Evolutionary conservation across 371 early-diverging fungal genomes (phyloP), one percentile per base, ranked within the genome.

Genomic region (Dichotomocladium elegans): DNA sequence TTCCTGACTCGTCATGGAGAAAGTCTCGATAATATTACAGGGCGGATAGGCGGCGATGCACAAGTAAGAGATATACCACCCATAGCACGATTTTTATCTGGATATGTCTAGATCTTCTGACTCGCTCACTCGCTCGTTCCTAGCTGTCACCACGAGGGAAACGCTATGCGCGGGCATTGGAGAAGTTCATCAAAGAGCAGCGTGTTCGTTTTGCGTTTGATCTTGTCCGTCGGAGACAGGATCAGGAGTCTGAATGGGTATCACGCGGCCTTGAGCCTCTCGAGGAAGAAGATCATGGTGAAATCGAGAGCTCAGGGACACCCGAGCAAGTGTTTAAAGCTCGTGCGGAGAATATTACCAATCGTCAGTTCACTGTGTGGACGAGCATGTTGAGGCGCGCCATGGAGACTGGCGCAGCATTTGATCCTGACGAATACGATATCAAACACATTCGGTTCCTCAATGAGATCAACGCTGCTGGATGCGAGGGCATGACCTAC

Each of bases 1-100:
- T 92, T 87, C 78, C 69, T 92, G 19, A 89, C 91, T 14, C 74
- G 92, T 22, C 94, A 92, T 65, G 92, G 94, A 22, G 88, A 92
- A 52, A 83, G 83, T 58, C 58, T 60, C 28, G 83, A 85, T 47
- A 85, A 83, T 51, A 37, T 76, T 12, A 43, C 58, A 1, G 83
- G 79, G 28, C 68, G 72, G 43, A 82, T 85, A 46, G 85, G 83
- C 14, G 94, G 94, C n/a, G 92, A 93, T 68, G 85, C 90, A 17
- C 74, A 84, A 8, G 80, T 91, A 56, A 84, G 62, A 42, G 14
- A 2, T 1, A 11, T n/a, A n/a, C n/a, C n/a, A n/a, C n/a, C n/a
- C n/a, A n/a, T n/a, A n/a, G n/a, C n/a, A n/a, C n/a, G n/a, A n/a
- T n/a, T n/a, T n/a, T n/a, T n/a, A n/a, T n/a, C n/a, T n/a, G n/a